Evolutionary conservation across 257 asterid species (phyloP).

Genomic region (Solanum chmielewskii): DNA sequence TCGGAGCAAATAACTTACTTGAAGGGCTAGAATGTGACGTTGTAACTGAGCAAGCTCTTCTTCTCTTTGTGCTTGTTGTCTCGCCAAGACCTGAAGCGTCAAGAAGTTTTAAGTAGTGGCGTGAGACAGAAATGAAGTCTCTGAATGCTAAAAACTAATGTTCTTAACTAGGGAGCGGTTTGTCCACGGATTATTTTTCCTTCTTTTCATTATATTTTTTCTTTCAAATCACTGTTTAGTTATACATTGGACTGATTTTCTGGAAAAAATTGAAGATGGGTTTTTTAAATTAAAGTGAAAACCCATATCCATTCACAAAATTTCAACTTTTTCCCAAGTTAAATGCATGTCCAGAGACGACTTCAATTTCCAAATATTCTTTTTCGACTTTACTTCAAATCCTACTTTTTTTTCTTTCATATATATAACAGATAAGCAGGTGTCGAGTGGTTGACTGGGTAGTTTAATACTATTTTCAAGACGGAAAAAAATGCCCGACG

Average conservation of each 20-base stretch:
- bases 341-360: neutral
- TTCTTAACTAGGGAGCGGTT: neutral
- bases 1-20: constrained; percentile 33
- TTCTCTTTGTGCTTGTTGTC: constrained; percentile 99
- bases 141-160: neutral
- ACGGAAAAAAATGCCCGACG: neutral
- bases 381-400: neutral
- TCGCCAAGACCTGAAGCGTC: constrained; percentile 75
- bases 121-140: neutral
- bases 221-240: neutral
- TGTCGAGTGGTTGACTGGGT: neutral
- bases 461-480: neutral
- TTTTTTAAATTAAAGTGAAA: neutral
- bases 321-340: neutral
- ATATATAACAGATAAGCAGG: neutral
- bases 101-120: constrained; percentile 2
- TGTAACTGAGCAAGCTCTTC: constrained; percentile 98
- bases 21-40: constrained; percentile 95
- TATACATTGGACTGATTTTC: neutral
- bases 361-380: neutral
- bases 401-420: neutral
- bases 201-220: neutral
- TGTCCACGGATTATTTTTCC: neutral
- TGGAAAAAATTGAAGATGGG: neutral
- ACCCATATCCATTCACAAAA: neutral